Percentiles rank a stretch among this genome's conserved stretches.
These are phyloP conservation scores for Globisporangium megalacanthum DNA, from an alignment of 352 stramenopile genomes.

Conservation along the genomic window DNA sequence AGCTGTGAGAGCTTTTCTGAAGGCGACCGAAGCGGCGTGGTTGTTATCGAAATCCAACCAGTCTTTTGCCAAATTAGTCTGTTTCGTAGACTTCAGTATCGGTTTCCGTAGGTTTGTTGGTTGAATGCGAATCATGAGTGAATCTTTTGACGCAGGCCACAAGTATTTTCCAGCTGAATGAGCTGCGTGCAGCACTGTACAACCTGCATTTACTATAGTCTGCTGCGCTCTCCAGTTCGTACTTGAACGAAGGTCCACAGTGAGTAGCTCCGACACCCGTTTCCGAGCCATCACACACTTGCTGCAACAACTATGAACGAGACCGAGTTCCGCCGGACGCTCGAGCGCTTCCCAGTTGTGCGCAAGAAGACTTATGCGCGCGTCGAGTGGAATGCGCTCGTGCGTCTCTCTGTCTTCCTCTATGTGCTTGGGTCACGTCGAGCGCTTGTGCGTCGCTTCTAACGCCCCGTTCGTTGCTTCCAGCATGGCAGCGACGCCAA, in stretches of 20 bases:
- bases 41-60: no score
- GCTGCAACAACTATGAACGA: constrained; percentile 48
- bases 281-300: not conserved
- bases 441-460: not conserved
- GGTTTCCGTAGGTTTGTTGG: not conserved
- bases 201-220: not conserved
- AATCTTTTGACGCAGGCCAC: not conserved
- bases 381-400: constrained; percentile 78
- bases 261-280: not conserved
- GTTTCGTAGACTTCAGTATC: no score
- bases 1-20: not conserved
- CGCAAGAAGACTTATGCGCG: constrained; percentile 73
- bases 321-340: constrained; percentile 52
- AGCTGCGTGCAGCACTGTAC: not conserved
- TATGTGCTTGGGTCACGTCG: not conserved
- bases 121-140: constrained; percentile 8
- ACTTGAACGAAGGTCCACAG: not conserved
- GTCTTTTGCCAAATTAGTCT: no score
- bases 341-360: constrained; percentile 73
- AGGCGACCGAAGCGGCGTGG: not conserved
- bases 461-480: not conserved
- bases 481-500: constrained; percentile 19
- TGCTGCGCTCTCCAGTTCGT: no score
- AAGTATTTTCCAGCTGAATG: not conserved
- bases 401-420: constrained; percentile 11